These are phyloP conservation scores for Rhizophora apiculata DNA, from an alignment of 345 rosid species.

Conservation along the genomic window DNA sequence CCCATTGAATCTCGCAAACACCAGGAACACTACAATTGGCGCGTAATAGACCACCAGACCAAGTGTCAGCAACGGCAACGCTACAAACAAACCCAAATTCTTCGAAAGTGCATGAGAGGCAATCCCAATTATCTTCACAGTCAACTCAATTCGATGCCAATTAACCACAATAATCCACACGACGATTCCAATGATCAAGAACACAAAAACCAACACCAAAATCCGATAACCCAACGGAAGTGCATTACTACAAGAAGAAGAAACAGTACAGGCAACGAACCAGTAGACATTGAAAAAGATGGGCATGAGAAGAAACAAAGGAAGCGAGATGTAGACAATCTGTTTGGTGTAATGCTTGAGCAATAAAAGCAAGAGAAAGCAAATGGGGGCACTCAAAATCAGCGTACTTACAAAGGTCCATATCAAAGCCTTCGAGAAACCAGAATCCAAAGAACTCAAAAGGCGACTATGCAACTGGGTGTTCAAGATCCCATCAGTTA, in stretches of 20 bases:
- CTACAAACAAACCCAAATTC: slow-evolving; percentile 68
- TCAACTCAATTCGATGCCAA: slow-evolving; percentile 80
- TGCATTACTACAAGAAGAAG: slow-evolving; percentile 59
- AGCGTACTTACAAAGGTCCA: slow-evolving; percentile 70
- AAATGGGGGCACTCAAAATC: slow-evolving; percentile 66
- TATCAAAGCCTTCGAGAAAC: slow-evolving; percentile 41
- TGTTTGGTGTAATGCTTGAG: slow-evolving; percentile 86
- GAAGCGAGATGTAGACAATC: slow-evolving; percentile 70
- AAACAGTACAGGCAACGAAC: slow-evolving; percentile 83
- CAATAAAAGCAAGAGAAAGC: slow-evolving; percentile 54
- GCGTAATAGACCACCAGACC: slow-evolving; percentile 59
- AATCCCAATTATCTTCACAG: slow-evolving; percentile 63
- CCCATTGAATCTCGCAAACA: slow-evolving; percentile 73
- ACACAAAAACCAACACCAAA: slow-evolving; percentile 58
- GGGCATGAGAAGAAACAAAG: slow-evolving; percentile 69
- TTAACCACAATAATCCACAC: slow-evolving; percentile 77
- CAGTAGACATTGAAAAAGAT: slow-evolving; percentile 73
- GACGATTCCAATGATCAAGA: slow-evolving; percentile 62
- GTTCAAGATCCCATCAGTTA: slow-evolving; percentile 1
- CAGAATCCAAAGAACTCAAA: slow-evolving; percentile 31
- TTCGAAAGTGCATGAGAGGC: slow-evolving; percentile 76
- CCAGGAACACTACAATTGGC: slow-evolving; percentile 76
- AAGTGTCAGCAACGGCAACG: slow-evolving; percentile 53
- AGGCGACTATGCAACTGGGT: neutral
- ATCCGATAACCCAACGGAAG: slow-evolving; percentile 72